Base-by-base conservation (phyloP, 2,329 filamentous ascomycete genomes). In the Acrodontium crateriforme region DNA sequence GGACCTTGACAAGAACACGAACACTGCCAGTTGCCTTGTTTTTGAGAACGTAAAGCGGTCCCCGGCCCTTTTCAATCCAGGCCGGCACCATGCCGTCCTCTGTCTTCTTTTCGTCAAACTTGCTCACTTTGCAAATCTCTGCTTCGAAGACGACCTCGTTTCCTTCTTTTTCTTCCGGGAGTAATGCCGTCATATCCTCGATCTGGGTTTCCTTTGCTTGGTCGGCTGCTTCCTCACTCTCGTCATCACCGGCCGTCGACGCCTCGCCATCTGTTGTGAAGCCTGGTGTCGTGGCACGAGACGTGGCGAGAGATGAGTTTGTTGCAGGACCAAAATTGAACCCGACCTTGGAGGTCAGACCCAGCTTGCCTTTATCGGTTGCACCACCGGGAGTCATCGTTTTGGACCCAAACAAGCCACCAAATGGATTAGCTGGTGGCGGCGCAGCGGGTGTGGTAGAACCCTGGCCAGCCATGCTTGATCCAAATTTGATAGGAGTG, bases 21-120 rank as follows among this genome's bases (percentile, higher is more conserved):
- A 74, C 67, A 16, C 67, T 63, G 12, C 69, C 71, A 1, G 73
- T 80, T 10, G 65, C 63, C 50, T 80, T 78, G 58, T 87, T 68
- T 53, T 78, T 77, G 36, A 91, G 61, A 9, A 92, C 50, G 20
- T 78, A 74, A 28, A 85, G 58, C 8, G 71, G 67, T 1, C 83
- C 83, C 6, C 81, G 60, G 24, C 81, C 82, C 49, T 77, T 70
- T 1, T 67, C 72, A 16, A 65, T 59, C 79, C 79, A 91, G 2
- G 65, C 62, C 28, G 60, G 69, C 43, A 65, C 62, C 44, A 65
- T 62, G 30, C 60, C 58, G 17, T 60, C 56, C 15, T 63, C 60
- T 5, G 55, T 54, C 9, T 65, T 64, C 9, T 60, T 54, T 15
- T 45, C 44, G 21, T 64, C 55, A 42, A 72, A 70, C 49, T 77